Evolutionary conservation across 495 filamentous ascomycete genomes (phyloP).

Genomic region (Hypoxylon cercidicola): DNA sequence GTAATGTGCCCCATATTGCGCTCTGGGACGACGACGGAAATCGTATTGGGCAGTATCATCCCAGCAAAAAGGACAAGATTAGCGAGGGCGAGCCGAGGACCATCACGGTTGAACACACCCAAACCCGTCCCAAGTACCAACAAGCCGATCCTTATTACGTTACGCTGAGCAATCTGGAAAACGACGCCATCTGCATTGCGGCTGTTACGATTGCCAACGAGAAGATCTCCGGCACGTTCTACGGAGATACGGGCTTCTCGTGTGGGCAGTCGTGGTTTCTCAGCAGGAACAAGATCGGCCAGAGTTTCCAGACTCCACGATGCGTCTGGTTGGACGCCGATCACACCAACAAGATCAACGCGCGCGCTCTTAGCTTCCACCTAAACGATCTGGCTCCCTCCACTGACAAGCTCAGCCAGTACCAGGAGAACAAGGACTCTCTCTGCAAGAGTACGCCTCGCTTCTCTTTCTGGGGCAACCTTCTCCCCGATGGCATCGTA

Average conservation of each 20-base stretch:
- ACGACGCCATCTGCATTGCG: slow-evolving; percentile 19
- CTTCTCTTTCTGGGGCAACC: slow-evolving; percentile 6
- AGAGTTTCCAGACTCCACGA: not conserved
- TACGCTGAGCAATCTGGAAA: slow-evolving; percentile 3
- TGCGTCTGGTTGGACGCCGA: slow-evolving; percentile 20
- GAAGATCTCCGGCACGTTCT: slow-evolving; percentile 8
- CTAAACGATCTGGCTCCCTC: slow-evolving; percentile 73
- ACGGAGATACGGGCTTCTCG: slow-evolving; percentile 7
- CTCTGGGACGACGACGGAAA: not conserved
- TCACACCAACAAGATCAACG: slow-evolving; percentile 13
- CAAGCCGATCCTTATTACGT: slow-evolving; percentile 17
- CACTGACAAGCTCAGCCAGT: slow-evolving; percentile 44
- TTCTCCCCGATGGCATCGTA: slow-evolving; percentile 1
- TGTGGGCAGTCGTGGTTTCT: slow-evolving; percentile 19
- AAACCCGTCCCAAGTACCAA: not conserved
- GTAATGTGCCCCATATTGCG: not conserved
- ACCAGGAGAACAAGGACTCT: slow-evolving; percentile 8
- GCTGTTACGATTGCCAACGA: slow-evolving; percentile 5
- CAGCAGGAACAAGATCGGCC: slow-evolving; percentile 5
- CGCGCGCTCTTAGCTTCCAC: slow-evolving; percentile 76
- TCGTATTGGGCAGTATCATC: not conserved
- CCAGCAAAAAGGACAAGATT: not conserved
- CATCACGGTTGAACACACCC: not conserved
- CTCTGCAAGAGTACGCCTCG: slow-evolving; percentile 23
- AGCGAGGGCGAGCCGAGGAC: not conserved